Conservation (phyloP, 768 basidiomycete species). For the Mrakia frigida region DNA sequence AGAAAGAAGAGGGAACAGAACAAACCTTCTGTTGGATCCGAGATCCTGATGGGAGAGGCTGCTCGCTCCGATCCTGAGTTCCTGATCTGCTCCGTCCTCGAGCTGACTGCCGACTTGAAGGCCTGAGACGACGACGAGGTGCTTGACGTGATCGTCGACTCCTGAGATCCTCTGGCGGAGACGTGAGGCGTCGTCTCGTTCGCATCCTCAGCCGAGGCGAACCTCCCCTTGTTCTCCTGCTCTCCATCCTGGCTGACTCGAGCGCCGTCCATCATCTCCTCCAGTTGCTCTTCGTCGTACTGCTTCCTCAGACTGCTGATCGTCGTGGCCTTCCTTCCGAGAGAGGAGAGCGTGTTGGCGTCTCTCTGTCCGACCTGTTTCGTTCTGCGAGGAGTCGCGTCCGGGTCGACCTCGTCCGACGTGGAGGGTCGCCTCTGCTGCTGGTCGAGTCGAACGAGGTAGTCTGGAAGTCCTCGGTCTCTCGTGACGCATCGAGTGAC, state of each 20-base stretch:
- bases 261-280: constrained; percentile 34
- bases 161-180: background rate
- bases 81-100: constrained; percentile 15
- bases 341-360: constrained; percentile 43
- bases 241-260: constrained; percentile 31
- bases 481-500: constrained; percentile 67
- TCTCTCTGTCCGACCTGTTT: constrained; percentile 38
- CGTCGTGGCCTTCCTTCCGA: constrained; percentile 45
- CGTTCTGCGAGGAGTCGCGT: constrained; percentile 31
- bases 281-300: constrained; percentile 35
- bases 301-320: constrained; percentile 39
- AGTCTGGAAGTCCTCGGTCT: background rate
- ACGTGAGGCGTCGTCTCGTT: background rate
- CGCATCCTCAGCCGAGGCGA: background rate
- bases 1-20: background rate
- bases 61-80: background rate
- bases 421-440: background rate
- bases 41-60: background rate
- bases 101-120: constrained; percentile 3
- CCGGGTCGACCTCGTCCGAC: background rate
- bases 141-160: background rate
- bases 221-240: background rate
- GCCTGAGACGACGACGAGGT: background rate
- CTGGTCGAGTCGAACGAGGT: background rate
- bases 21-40: background rate